phyloP scores from a whole-genome alignment of 495 filamentous ascomycete genomes.

The Penicillium pulvis region DNA sequence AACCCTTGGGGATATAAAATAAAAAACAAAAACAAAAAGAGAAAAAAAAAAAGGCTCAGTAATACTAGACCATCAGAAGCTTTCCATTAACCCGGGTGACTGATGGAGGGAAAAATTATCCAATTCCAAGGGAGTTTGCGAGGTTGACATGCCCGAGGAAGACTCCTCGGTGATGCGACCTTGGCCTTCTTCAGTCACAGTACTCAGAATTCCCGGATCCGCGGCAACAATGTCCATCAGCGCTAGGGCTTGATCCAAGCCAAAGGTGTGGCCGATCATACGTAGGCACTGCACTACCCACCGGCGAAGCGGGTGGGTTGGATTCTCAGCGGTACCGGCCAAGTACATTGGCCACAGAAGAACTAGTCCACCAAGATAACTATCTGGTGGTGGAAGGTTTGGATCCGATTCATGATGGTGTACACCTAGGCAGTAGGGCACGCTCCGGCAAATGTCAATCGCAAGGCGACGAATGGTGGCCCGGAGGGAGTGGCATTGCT shows the following conservation, averaged over 20 bases:
- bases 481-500: constrained; percentile 37
- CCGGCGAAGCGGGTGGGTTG: constrained; percentile 33
- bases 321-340: constrained; percentile 40
- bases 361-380: constrained; percentile 44
- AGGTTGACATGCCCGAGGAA: not conserved
- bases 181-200: constrained; percentile 12
- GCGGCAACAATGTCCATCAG: constrained; percentile 39
- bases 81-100: not conserved
- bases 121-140: not conserved
- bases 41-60: too few relatives aligned
- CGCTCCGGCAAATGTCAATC: constrained; percentile 48
- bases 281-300: constrained; percentile 48
- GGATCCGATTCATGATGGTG: constrained; percentile 8
- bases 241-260: constrained; percentile 50
- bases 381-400: constrained; percentile 23
- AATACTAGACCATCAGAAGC: not conserved
- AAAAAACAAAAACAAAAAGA: not conserved
- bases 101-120: not conserved
- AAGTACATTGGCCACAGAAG: constrained; percentile 53
- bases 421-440: constrained; percentile 43
- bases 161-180: constrained; percentile 5
- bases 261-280: constrained; percentile 47
- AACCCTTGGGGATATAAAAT: not conserved
- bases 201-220: constrained; percentile 33
- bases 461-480: constrained; percentile 39